Base-by-base conservation (phyloP, 2,329 filamentous ascomycete genomes). In the Colletotrichum incanum region DNA sequence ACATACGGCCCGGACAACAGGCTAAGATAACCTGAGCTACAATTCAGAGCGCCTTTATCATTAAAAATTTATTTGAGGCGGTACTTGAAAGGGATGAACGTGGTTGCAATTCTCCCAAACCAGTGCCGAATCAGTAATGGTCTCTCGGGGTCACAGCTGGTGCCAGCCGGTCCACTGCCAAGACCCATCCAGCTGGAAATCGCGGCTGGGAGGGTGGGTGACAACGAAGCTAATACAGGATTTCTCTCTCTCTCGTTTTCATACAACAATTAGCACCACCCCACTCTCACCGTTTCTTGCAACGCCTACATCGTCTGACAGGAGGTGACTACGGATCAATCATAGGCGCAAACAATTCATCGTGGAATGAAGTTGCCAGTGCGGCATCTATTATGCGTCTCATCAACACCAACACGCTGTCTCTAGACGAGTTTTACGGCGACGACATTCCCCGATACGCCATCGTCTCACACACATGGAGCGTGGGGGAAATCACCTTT, bases 381-480 rank as follows among this genome's bases (percentile, higher is more conserved):
- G 26, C 37, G 23, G 34, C 37, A 26, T 8, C 14, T 31, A 64
- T 47, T 1, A 81, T 80, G 79, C 75, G 79, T 11, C 75, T 81
- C 18, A 74, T 81, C 18, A 78, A 80, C 64, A 73, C 72, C 1
- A 23, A 63, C 14, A 77, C 72, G 5, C 63, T 73, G 14, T 54
- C 67, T 1, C 70, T 81, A 11, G 71, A 77, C 47, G 72, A 71
- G 23, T 79, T 79, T 52, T 67, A 75, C 6, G 74, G 75, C 39
- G 71, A 75, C n/a, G 16, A 62, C 26, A n/a, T 73, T 16, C 76
- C 76, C 3, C 64, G 67, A 12, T 78, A 77, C 18, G 76, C 76
- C 28, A 77, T 77, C 23, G 73, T 77, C n/a, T 78, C 76, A 0
- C 76, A 78, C 60, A 77, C 75, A 1, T 78, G 76, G 76, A 72